Conservation (phyloP, 257 asterid genomes). For the Echium plantagineum region DNA sequence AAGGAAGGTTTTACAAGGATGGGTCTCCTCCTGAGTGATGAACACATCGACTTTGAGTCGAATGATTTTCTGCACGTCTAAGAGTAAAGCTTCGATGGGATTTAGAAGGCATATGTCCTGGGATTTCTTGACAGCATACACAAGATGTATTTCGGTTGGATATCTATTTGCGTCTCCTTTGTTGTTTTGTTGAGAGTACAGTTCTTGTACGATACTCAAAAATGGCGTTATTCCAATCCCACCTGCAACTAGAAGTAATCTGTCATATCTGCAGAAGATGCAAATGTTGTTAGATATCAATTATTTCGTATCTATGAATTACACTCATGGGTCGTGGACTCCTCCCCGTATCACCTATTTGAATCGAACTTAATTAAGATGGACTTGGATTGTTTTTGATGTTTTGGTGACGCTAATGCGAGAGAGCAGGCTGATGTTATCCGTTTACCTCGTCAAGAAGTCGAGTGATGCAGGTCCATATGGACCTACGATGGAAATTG, state of each 20-base stretch:
- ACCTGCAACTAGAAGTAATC: slow-evolving; percentile 68
- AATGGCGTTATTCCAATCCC: slow-evolving; percentile 84
- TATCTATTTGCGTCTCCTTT: slow-evolving; percentile 13
- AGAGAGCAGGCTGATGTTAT: neutral
- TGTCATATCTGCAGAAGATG: slow-evolving; percentile 42
- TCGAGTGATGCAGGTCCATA: slow-evolving; percentile 64
- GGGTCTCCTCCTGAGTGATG: slow-evolving; percentile 56
- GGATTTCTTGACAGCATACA: slow-evolving; percentile 38
- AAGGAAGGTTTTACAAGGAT: slow-evolving; percentile 24
- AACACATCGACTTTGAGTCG: slow-evolving; percentile 39
- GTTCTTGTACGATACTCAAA: slow-evolving; percentile 57
- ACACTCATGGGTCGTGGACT: no score
- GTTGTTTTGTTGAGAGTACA: slow-evolving; percentile 17
- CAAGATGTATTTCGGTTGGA: slow-evolving; percentile 41
- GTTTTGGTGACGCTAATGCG: neutral
- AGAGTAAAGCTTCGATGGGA: slow-evolving; percentile 42
- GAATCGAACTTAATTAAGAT: no score
- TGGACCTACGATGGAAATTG: slow-evolving; percentile 64
- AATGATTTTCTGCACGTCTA: slow-evolving; percentile 17
- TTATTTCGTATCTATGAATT: neutral
- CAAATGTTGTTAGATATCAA: neutral
- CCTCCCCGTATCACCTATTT: no score
- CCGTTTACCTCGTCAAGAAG: slow-evolving; percentile 38
- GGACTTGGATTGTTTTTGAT: neutral
- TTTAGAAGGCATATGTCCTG: slow-evolving; percentile 44